Base-by-base conservation (phyloP, 139 green algal species). In the Closterium sp. region DNA sequence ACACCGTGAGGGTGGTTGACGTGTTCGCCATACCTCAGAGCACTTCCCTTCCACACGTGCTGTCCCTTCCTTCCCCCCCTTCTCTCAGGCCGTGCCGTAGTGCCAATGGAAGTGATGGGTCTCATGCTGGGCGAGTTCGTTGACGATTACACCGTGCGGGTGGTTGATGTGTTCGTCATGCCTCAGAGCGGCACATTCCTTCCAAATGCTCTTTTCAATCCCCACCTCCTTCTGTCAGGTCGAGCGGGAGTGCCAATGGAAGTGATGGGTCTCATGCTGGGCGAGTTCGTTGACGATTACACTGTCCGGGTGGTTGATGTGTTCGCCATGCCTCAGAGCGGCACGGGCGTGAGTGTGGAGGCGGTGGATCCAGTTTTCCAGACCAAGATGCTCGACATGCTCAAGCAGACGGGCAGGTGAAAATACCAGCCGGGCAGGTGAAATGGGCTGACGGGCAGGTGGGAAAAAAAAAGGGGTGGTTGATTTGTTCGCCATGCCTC, bases 81-180 rank as follows among this genome's bases (percentile, higher is more conserved):
- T 42, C 34, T 42, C 34, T 7, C 38, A 9, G 38, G 98, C 19
- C 95, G 98, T 27, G 98, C 98, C 4, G 98, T 98, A 70, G 98
- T 99, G 62, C 98, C 98, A 30, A 98, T 99, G 98, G 98, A 99
- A 95, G 98, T 99, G 21, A 99, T 99, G 98, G 98, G 98, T 10
- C 96, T 99, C 1, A 99, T 99, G 98, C 97, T 99, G 85, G 98
- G 98, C 17, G 98, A 99, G 94, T 99, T 99, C 94, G 97, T 99
- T 29, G 98, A 99, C 90, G 98, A 99, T 90, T 99, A 99, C 96
- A 99, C 98, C 0, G 98, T 99, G 4, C 94, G 95, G 10, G 98
- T 99, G 32, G 97, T 99, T 70, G 98, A 99, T 93, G 34, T 42
- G 34, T 42, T 42, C 34, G 34, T 6, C 34, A 42, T 42, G 34